Conservation (phyloP, 2,329 filamentous ascomycete species). For the Colletotrichum tamarilloi region DNA sequence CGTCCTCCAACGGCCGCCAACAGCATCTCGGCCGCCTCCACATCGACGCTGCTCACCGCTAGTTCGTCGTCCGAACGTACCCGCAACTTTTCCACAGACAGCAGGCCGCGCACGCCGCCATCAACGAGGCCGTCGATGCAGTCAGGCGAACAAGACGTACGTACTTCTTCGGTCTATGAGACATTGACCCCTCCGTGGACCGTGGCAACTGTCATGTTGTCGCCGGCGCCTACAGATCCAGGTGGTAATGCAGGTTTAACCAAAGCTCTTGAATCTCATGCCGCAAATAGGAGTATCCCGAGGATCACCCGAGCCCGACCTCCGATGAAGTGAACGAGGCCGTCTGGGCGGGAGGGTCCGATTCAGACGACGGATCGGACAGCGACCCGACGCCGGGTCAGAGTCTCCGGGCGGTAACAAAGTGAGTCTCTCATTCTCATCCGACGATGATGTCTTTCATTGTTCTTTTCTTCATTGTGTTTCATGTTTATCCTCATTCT, state of each 20-base stretch:
- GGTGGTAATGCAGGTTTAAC: neutral
- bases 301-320: constrained; percentile 30
- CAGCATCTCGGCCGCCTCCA: constrained; percentile 32
- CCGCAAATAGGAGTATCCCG: constrained; percentile 12
- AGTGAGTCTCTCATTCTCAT: constrained; percentile 5
- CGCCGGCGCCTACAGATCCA: no score
- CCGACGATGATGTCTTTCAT: neutral
- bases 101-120: constrained; percentile 27
- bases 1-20: constrained; percentile 30
- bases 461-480: neutral
- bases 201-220: neutral
- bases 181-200: neutral
- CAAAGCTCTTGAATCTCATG: neutral
- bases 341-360: constrained; percentile 29
- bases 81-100: constrained; percentile 26
- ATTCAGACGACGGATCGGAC: constrained; percentile 28
- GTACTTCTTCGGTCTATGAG: neutral
- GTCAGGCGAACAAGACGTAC: constrained; percentile 15
- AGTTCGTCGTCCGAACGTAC: constrained; percentile 35
- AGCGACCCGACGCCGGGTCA: constrained; percentile 6
- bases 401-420: neutral
- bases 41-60: constrained; percentile 36
- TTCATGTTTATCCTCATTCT: neutral
- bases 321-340: constrained; percentile 27
- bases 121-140: constrained; percentile 31